These are phyloP conservation scores for Schizonepeta tenuifolia DNA, from an alignment of 257 asterid genomes.

Conservation along the genomic window DNA sequence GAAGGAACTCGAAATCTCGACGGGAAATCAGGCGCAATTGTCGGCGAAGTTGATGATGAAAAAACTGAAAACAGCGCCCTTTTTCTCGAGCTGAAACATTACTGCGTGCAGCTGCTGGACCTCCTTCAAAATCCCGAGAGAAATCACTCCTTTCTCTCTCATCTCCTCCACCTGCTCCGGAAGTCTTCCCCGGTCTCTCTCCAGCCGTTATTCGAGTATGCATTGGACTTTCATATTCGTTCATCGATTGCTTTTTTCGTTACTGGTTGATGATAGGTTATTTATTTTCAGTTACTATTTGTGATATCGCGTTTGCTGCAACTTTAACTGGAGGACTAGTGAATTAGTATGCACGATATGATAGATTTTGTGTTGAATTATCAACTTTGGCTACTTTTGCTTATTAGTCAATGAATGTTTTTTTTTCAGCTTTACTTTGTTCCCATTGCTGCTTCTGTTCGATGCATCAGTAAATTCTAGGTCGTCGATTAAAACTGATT, in stretches of 20 bases:
- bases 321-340: slow-evolving; percentile 3
- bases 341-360: background rate
- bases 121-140: slow-evolving; percentile 62
- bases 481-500: slow-evolving; percentile 50
- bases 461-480: slow-evolving; percentile 80
- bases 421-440: slow-evolving; percentile 71
- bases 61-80: slow-evolving; percentile 30
- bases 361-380: background rate
- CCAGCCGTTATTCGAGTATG: slow-evolving; percentile 78
- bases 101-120: slow-evolving; percentile 62
- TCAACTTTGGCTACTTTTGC: background rate
- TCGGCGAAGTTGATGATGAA: slow-evolving; percentile 42
- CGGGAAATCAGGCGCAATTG: slow-evolving; percentile 23
- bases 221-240: background rate
- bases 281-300: background rate
- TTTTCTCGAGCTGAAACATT: slow-evolving; percentile 64
- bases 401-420: slow-evolving; percentile 7
- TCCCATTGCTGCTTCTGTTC: slow-evolving; percentile 84
- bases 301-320: background rate
- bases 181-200: slow-evolving; percentile 55
- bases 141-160: slow-evolving; percentile 46
- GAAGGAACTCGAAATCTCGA: slow-evolving; percentile 24
- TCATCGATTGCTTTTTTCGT: slow-evolving; percentile 14
- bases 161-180: slow-evolving; percentile 64
- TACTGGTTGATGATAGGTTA: slow-evolving; percentile 4